Base-by-base conservation (phyloP, 805 yeast species). In the Ogataea degrootiae region DNA sequence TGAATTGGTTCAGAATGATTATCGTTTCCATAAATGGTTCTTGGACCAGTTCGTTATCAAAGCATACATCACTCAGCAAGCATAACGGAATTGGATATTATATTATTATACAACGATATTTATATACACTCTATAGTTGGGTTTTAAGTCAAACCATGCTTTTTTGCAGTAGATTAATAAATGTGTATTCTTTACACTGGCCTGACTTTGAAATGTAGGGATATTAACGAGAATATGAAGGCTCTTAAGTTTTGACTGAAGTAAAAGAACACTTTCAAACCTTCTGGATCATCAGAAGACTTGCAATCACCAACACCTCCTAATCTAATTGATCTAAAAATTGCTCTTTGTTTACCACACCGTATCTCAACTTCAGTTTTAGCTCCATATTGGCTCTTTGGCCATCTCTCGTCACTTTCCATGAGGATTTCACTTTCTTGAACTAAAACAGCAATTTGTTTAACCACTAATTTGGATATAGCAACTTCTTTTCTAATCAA, bases 11-110 rank as follows among this genome's bases (percentile, higher is more conserved):
- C 66, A 83, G 1, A 65, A 61, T 14, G 88, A 83, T 53, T 56
- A 61, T 39, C 66, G 85, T 33, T 77, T 87, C 58, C 95, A 87
- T 61, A 73, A 76, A 56, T 86, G 88, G 86, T 87, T 83, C 61
- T 54, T 85, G 34, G 72, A 71, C 50, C 80, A 78, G 55, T 82
- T 80, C 64, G 83, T 83, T 5, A 46, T 71, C 17, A 21, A 44
- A 8, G 22, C 31, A 19, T 38, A 26, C 16, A 21, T n/a, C n/a
- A 17, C 39, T 37, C 29, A 5, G 15, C 15, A 34, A 31, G n/a
- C 29, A 9, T 23, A 22, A 38, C 15, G 17, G n/a, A 34, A 34
- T 34, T 34, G 15, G 17, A n/a, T 15, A 34, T 15, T 34, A 34
- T 6, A 6, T 34, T 34, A 34, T 34, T 26, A 26, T 26, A 26